These are phyloP conservation scores for Plantago ovata DNA, from an alignment of 257 asterid genomes.

Conservation along the genomic window DNA sequence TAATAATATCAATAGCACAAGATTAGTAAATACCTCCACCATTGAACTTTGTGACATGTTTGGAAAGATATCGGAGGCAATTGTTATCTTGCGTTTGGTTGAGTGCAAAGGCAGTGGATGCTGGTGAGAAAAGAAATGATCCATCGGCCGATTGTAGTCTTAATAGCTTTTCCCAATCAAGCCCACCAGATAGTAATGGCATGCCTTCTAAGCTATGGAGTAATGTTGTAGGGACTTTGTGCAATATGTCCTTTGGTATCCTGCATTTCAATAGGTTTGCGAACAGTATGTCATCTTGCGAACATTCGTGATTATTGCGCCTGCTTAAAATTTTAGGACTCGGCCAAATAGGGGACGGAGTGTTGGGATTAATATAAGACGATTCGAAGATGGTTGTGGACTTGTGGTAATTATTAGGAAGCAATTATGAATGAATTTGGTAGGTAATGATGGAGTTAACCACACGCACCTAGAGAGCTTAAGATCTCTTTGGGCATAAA, in stretches of 20 bases:
- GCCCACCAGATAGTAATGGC: conserved; percentile 24
- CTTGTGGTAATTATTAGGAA: neutral
- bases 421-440: neutral
- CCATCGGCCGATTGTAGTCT: conserved; percentile 61
- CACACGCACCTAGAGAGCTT: conserved; percentile 62
- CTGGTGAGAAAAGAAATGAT: conserved; percentile 86
- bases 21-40: conserved; percentile 68
- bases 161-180: conserved; percentile 72
- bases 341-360: too few species aligned
- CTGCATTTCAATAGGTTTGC: conserved; percentile 31
- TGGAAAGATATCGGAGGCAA: conserved; percentile 56
- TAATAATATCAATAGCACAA: too few species aligned
- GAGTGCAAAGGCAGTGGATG: conserved; percentile 86
- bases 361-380: too few species aligned
- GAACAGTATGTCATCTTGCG: too few species aligned
- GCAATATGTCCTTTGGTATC: conserved; percentile 73
- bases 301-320: too few species aligned
- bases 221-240: conserved; percentile 74
- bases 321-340: too few species aligned
- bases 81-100: conserved; percentile 63
- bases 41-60: conserved; percentile 45
- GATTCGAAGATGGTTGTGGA: neutral
- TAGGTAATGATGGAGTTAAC: neutral
- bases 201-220: conserved; percentile 93
- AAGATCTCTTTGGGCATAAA: conserved; percentile 46